Base-by-base conservation (phyloP, 179 eudicot genomes). In the Drosera spatulata region DNA sequence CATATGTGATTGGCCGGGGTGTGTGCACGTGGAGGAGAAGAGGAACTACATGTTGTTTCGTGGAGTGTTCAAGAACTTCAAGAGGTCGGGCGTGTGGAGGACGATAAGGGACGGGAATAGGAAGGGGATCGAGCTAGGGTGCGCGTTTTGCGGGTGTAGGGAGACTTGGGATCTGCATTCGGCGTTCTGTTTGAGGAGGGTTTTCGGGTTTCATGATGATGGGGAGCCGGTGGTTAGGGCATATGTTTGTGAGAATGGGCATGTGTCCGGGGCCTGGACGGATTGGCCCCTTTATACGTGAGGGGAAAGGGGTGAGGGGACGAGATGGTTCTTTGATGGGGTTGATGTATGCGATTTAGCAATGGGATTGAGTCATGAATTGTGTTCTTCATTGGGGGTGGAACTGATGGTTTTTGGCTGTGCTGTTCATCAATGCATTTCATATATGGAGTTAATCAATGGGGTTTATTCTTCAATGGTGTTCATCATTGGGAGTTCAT, bases 181-280 rank as follows among this genome's bases (percentile, higher is more conserved):
- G 3, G 83, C 98, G 2, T 91, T 91, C 56, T 91, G 98, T 72
- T 78, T 91, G 85, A 82, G 80, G 73, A 73, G 96, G 66, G 85
- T 81, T 41, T 91, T 82, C 37, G 96, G 98, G 40, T 91, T 64
- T 63, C 96, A 88, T 66, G 96, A 91, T 37, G 96, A 88, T 63
- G 98, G 96, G 0, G 95, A 91, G 60, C 98, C 98, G 0, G 95
- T 82, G 50, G 98, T 91, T 70, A 66, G 96, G 62, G 98, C 98
- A 39, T 91, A 80, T 68, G 96, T 91, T 0, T 91, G 96, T 62
- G 96, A 91, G 60, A 91, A 91, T 61, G 98, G 98, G 10, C 98
- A 88, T 79, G 98, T 91, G 65, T 85, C 98, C 13, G 98, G 98
- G 40, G 98, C 96, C 3, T 88, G 98, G 98, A 91, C 98, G 5